Evolutionary conservation across 2,329 filamentous ascomycete genomes (phyloP), one percentile per base, ranked within the genome.

Genomic region (Diaporthe ilicicola): DNA sequence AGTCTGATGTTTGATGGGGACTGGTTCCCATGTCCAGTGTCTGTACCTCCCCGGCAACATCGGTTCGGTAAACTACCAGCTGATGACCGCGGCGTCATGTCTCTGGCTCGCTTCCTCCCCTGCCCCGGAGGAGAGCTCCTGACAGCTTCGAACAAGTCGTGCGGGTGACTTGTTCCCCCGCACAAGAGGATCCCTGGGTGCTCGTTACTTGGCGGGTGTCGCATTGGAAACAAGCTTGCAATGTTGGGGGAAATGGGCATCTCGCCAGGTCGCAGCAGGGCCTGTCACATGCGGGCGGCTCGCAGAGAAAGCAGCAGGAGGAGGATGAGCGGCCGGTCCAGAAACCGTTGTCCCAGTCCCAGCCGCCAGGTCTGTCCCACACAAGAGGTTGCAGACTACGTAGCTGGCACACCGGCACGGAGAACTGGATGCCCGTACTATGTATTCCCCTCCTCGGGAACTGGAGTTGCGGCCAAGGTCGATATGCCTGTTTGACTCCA

Each of bases 401-500:
- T 54, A 37, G 44, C 56, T 46, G 39, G 56, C 39, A 61, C 56
- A 37, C 51, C 48, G 37, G 51, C 19, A 24, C 39, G 42, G 48
- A 68, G 27, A 67, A 67, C 64, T 39, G 42, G 32, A 62, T 61
- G 55, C 37, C 42, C 59, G 42, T 32, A 48, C 27, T 48, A 24
- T 62, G 27, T 42, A 46, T 46, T 46, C 42, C 29, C 54, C 42
- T 29, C 51, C 65, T 48, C 44, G 39, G 51, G 51, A 56, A 39
- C 42, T 46, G 65, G 44, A 44, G 51, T 39, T 37, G 22, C 44
- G 61, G 22, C 61, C 62, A 53, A 53, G 32, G 27, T 54, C n/a
- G 44, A n/a, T 29, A 32, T 68, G 51, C 53, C 53, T 68, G 53
- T 50, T 68, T 39, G 66, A 59, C 66, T 59, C 53, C 42, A 59